These are phyloP conservation scores for Prosopis cineraria DNA, from an alignment of 306 rosid genomes.

Conservation along the genomic window DNA sequence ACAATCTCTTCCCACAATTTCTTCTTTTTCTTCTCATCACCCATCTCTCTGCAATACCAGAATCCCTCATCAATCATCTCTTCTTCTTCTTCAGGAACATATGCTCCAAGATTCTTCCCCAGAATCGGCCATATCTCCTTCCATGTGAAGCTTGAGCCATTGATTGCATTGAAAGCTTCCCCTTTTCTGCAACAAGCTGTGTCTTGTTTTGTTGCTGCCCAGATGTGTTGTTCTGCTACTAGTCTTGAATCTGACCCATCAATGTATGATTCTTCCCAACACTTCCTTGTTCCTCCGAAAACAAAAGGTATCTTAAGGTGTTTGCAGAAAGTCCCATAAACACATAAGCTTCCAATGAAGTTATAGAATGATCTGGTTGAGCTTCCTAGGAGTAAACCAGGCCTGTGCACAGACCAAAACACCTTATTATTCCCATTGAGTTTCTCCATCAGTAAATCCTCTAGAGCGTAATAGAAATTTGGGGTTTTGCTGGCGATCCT, in stretches of 20 bases:
- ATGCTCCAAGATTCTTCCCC: constrained; percentile 60
- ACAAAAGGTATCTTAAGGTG: constrained; percentile 66
- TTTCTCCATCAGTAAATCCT: constrained; percentile 81
- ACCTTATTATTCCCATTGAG: constrained; percentile 49
- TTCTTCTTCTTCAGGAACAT: constrained; percentile 47
- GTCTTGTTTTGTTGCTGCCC: constrained; percentile 64
- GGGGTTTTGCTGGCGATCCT: constrained; percentile 38
- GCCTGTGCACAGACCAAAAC: constrained; percentile 82
- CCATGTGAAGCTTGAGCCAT: constrained; percentile 82
- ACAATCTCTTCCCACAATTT: constrained; percentile 82
- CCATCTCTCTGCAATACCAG: constrained; percentile 60
- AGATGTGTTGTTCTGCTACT: constrained; percentile 87
- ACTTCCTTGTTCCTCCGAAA: constrained; percentile 74
- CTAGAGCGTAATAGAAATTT: constrained; percentile 77
- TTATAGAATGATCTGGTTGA: constrained; percentile 70
- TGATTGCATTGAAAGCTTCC: constrained; percentile 68
- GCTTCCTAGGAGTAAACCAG: constrained; percentile 75
- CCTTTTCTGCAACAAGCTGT: constrained; percentile 22
- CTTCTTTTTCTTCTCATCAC: constrained; percentile 58
- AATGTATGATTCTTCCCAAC: constrained; percentile 80
- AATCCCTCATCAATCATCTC: constrained; percentile 55
- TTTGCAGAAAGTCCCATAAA: constrained; percentile 80
- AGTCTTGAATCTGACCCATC: constrained; percentile 88
- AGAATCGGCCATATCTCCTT: constrained; percentile 75
- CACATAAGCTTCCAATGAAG: constrained; percentile 79